Evolutionary conservation across 345 rosid genomes (phyloP), one percentile per base, ranked within the genome.

Genomic region (Euphorbia tirucalli): DNA sequence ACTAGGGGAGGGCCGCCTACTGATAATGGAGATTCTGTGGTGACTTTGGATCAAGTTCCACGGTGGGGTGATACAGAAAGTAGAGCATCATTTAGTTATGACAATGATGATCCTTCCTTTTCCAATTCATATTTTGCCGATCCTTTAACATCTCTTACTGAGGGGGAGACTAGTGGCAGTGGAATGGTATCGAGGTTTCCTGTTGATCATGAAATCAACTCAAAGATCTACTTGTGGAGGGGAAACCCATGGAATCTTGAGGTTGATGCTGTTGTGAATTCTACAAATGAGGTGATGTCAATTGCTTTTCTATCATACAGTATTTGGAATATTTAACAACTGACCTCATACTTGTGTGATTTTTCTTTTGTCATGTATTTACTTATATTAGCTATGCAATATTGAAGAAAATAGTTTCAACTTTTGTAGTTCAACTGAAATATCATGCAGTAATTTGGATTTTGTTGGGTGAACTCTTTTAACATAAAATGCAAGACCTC

Each of bases 221-320:
- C 88, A 0, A 90, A 81, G 82, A 90, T 95, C 58, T 90, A 90
- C 71, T 74, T 95, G 18, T 95, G 99, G 99, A 87, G 96, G 82
- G 99, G 98, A 59, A 83, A 83, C 75, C 99, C 99, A 0, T 95
- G 99, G 99, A 95, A 87, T 87, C 91, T 95, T 44, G 97, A 90
- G 80, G 98, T 95, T 31, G 98, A 95, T 85, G 96, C 97, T 70
- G 98, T 95, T 77, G 99, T 95, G 61, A 95, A 95, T 78, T 90
- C 99, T 16, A 88, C 99, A 8, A 95, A 92, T 78, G 99, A 95
- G 98, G 99, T 87, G 65, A 88, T 71, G 69, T 68, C 56, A 24
- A 11, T 0, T 44, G 48, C 27, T 66, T 49, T 27, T 7, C 16
- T 7, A 7, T 73, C 11, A 41, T 32, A 3, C 4, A 35, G 3